Evolutionary conservation across 2,329 filamentous ascomycete species (phyloP).

Genomic region (Xylaria sp.): DNA sequence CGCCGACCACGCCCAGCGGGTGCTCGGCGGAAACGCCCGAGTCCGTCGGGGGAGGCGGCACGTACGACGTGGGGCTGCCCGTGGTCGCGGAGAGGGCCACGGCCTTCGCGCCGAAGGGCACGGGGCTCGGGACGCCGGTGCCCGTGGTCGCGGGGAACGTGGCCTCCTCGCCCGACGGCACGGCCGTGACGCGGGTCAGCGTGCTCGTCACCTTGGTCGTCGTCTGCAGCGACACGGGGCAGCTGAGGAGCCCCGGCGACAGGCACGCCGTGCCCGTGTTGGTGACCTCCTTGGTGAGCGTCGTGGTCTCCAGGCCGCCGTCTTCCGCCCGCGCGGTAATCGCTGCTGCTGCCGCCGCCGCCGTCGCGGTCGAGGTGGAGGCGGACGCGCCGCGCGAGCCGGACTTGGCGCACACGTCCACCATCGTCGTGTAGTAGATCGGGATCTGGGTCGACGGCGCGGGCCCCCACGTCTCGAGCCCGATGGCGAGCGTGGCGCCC

Average conservation of each 20-base stretch:
- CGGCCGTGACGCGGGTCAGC: conserved; percentile 44
- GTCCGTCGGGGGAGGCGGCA: conserved; percentile 37
- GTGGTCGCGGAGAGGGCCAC: conserved; percentile 42
- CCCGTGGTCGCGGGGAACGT: conserved; percentile 45
- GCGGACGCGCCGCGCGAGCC: conserved; percentile 27
- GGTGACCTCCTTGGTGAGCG: conserved; percentile 43
- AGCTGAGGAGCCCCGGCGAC: conserved; percentile 47
- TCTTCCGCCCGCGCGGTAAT: conserved; percentile 30
- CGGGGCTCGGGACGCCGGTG: conserved; percentile 36
- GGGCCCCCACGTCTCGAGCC: conserved; percentile 52
- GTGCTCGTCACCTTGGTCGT: conserved; percentile 44
- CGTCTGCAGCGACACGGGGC: conserved; percentile 53
- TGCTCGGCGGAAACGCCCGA: conserved; percentile 26
- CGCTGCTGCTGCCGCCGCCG: no score
- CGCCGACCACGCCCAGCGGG: conserved; percentile 29
- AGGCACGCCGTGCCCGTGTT: conserved; percentile 50
- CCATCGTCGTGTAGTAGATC: conserved; percentile 56
- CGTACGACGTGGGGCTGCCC: conserved; percentile 49
- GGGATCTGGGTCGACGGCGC: conserved; percentile 49
- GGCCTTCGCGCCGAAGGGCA: conserved; percentile 47
- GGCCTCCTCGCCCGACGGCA: conserved; percentile 42
- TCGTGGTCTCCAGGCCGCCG: conserved; percentile 43
- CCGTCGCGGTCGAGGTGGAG: conserved; percentile 6
- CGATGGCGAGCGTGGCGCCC: conserved; percentile 53
- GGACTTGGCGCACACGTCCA: conserved; percentile 44